These are phyloP conservation scores for Candida glaebosa DNA, from an alignment of 805 yeast species.

Conservation along the genomic window DNA sequence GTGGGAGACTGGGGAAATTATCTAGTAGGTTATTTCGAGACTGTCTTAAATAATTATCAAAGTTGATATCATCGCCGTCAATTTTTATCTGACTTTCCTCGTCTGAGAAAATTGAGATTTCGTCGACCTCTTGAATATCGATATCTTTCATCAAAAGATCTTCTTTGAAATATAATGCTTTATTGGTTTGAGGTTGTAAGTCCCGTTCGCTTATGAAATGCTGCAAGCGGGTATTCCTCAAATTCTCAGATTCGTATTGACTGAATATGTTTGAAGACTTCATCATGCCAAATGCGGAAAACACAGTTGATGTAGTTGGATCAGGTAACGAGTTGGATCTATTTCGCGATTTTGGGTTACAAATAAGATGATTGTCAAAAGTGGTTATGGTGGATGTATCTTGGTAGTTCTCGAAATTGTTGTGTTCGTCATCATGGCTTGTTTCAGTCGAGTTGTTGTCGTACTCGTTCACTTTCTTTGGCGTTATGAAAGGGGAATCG, in stretches of 20 bases:
- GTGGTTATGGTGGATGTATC: conserved; percentile 8
- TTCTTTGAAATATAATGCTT: neutral
- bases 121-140: conserved; percentile 13
- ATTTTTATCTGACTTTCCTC: conserved; percentile 2
- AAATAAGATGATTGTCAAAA: conserved; percentile 10
- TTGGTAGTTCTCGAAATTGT: neutral
- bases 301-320: conserved; percentile 12
- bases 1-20: conserved; percentile 25
- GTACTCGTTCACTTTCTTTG: neutral
- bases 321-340: conserved; percentile 16
- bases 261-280: conserved; percentile 10
- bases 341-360: conserved; percentile 5
- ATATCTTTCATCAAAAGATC: conserved; percentile 8
- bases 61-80: conserved; percentile 17
- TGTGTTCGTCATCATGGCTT: neutral
- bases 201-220: conserved; percentile 20
- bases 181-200: conserved; percentile 1
- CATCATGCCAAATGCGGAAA: conserved; percentile 3
- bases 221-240: conserved; percentile 17
- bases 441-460: neutral
- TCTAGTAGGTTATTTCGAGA: conserved; percentile 29
- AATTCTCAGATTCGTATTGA: conserved; percentile 12
- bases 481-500: neutral
- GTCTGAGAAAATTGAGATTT: conserved; percentile 19
- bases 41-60: conserved; percentile 28